Percentiles rank a stretch among this genome's conserved stretches.
These are phyloP conservation scores for Cordyceps militaris DNA, from an alignment of 2,329 filamentous ascomycete species.

Conservation along the genomic window DNA sequence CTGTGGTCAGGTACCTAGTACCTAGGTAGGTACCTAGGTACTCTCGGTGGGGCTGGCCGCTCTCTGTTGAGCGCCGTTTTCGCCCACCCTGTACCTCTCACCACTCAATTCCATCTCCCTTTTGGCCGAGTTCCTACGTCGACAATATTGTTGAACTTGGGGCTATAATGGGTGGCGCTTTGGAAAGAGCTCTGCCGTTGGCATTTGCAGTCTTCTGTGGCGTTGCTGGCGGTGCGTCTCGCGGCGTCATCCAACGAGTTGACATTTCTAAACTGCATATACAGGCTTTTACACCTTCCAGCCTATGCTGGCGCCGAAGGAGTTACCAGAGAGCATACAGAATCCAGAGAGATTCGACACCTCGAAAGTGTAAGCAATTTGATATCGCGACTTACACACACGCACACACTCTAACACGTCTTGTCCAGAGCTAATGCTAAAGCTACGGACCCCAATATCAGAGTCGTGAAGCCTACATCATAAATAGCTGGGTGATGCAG, in stretches of 20 bases:
- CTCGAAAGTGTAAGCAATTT: not conserved
- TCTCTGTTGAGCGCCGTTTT: not conserved
- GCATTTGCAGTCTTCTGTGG: constrained; percentile 31
- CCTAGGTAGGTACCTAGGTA: not conserved
- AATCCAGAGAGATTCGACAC: not conserved
- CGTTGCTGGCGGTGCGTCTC: constrained; percentile 28
- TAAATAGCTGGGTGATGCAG: not conserved
- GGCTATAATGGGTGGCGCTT: constrained; percentile 20
- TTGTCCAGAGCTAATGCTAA: not conserved
- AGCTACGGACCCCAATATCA: not conserved
- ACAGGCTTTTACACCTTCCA: constrained; percentile 33
- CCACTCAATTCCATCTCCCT: not conserved
- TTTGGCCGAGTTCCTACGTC: not conserved
- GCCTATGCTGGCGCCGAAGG: constrained; percentile 24
- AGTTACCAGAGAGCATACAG: not conserved
- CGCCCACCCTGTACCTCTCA: not conserved
- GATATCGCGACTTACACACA: not conserved
- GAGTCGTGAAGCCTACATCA: not conserved
- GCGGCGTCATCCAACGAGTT: not conserved
- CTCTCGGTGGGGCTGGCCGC: too few relatives aligned
- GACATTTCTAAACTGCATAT: not conserved
- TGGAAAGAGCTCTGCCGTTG: constrained; percentile 28
- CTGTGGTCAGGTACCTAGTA: not conserved
- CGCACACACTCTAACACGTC: not conserved
- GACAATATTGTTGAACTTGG: not conserved